These are phyloP conservation scores for Apiospora hydei DNA, from an alignment of 2,329 filamentous ascomycete genomes.

Conservation along the genomic window DNA sequence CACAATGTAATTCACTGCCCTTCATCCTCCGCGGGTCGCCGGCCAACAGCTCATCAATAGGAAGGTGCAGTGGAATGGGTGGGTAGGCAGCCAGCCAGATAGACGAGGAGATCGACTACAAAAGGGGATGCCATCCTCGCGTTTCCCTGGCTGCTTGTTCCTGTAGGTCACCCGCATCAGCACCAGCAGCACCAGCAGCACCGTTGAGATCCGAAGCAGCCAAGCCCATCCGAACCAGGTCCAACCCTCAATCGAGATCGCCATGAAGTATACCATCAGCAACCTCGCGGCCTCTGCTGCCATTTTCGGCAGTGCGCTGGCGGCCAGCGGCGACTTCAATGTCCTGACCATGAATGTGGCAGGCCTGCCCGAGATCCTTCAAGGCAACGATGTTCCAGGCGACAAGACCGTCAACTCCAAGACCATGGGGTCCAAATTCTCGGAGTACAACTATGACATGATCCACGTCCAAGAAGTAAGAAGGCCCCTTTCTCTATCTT, in stretches of 20 bases:
- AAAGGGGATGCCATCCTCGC: slow-evolving; percentile 3
- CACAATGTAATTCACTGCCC: background rate
- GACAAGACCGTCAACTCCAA: slow-evolving; percentile 66
- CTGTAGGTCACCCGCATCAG: background rate
- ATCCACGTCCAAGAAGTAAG: slow-evolving; percentile 69
- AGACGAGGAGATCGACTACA: background rate
- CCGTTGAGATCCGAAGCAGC: background rate
- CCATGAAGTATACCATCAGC: slow-evolving; percentile 23
- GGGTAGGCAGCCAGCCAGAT: background rate
- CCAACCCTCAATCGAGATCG: slow-evolving; percentile 6
- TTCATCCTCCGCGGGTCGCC: background rate
- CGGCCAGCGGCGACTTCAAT: slow-evolving; percentile 38
- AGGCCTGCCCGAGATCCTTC: slow-evolving; percentile 51
- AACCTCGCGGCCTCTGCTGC: slow-evolving; percentile 24
- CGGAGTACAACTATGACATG: slow-evolving; percentile 64
- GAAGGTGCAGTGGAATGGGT: background rate
- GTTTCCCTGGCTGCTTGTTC: background rate
- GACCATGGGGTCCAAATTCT: slow-evolving; percentile 63
- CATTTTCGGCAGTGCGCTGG: slow-evolving; percentile 22
- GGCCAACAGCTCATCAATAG: background rate
- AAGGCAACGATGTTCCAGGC: slow-evolving; percentile 67
- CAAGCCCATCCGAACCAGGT: background rate
- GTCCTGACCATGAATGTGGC: slow-evolving; percentile 43
- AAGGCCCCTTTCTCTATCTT: slow-evolving; percentile 25
- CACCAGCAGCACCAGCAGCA: background rate